Conservation (phyloP, 2,329 filamentous ascomycete species). For the Alternaria brassicicola region DNA sequence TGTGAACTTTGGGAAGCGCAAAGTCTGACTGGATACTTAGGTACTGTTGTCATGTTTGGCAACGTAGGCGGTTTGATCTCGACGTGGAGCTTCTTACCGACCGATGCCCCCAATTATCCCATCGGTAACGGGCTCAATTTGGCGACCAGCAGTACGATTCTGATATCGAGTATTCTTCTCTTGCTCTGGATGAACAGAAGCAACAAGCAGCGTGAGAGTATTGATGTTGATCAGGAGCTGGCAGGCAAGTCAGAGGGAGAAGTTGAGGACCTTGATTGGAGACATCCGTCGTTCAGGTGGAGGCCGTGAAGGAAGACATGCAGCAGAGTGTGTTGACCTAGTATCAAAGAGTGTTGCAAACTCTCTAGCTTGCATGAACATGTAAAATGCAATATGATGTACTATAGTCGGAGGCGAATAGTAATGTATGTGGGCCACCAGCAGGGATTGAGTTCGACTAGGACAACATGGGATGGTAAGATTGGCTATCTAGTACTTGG, state of each 20-base stretch:
- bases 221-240: slow-evolving; percentile 63
- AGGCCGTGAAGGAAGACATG: slow-evolving; percentile 45
- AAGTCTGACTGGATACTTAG: neutral
- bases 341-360: neutral
- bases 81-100: slow-evolving; percentile 69
- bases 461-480: no score
- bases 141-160: slow-evolving; percentile 62
- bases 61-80: slow-evolving; percentile 73
- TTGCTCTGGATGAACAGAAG: slow-evolving; percentile 67
- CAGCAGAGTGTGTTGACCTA: no score
- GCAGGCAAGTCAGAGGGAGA: slow-evolving; percentile 52
- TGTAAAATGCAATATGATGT: neutral
- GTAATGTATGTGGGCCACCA: no score
- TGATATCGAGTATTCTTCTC: slow-evolving; percentile 58
- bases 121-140: slow-evolving; percentile 76
- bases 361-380: neutral
- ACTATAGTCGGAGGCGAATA: no score
- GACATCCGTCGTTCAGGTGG: slow-evolving; percentile 69
- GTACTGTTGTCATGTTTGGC: slow-evolving; percentile 72
- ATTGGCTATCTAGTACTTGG: no score
- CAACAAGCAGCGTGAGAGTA: slow-evolving; percentile 64
- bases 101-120: slow-evolving; percentile 68
- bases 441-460: no score
- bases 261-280: slow-evolving; percentile 47
- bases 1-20: no score